These are phyloP conservation scores for Verticillium zaregamsianum DNA, from an alignment of 2,329 filamentous ascomycete genomes.

Conservation along the genomic window DNA sequence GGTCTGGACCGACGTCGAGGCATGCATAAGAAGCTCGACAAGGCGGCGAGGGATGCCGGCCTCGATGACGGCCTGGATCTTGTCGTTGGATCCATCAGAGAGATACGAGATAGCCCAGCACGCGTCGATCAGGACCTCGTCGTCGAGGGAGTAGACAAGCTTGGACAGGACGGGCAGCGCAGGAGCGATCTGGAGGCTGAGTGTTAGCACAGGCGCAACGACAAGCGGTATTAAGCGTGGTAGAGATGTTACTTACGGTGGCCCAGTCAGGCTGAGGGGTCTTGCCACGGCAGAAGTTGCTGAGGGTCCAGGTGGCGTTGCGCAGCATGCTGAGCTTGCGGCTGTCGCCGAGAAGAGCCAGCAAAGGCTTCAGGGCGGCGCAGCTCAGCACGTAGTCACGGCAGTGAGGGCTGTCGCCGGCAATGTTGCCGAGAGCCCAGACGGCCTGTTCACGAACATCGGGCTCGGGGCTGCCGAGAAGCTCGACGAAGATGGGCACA, in stretches of 20 bases:
- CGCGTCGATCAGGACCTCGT: slow-evolving; percentile 96
- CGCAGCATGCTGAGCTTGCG: slow-evolving; percentile 98
- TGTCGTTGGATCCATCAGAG: slow-evolving; percentile 96
- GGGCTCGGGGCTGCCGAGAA: slow-evolving; percentile 90
- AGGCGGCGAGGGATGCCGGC: slow-evolving; percentile 94
- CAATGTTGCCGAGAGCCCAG: slow-evolving; percentile 98
- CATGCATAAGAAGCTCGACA: slow-evolving; percentile 96
- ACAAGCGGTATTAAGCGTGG: neutral
- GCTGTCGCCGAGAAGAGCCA: slow-evolving; percentile 89
- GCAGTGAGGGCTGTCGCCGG: slow-evolving; percentile 95
- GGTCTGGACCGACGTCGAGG: slow-evolving; percentile 96
- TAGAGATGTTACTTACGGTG: slow-evolving; percentile 61
- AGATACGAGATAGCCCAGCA: slow-evolving; percentile 99
- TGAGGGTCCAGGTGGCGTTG: slow-evolving; percentile 97
- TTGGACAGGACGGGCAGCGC: slow-evolving; percentile 94
- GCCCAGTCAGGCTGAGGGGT: slow-evolving; percentile 97
- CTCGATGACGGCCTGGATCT: slow-evolving; percentile 98
- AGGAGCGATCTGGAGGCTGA: slow-evolving; percentile 70
- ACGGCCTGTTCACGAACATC: slow-evolving; percentile 98
- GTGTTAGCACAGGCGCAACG: neutral
- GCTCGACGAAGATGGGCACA: slow-evolving; percentile 96
- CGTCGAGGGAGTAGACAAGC: slow-evolving; percentile 96
- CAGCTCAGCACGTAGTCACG: slow-evolving; percentile 92
- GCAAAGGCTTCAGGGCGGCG: slow-evolving; percentile 84
- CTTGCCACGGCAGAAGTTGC: slow-evolving; percentile 99